Evolutionary conservation across 176 grass and related monocot species (phyloP).

Genomic region (Chrysopogon serrulatus): DNA sequence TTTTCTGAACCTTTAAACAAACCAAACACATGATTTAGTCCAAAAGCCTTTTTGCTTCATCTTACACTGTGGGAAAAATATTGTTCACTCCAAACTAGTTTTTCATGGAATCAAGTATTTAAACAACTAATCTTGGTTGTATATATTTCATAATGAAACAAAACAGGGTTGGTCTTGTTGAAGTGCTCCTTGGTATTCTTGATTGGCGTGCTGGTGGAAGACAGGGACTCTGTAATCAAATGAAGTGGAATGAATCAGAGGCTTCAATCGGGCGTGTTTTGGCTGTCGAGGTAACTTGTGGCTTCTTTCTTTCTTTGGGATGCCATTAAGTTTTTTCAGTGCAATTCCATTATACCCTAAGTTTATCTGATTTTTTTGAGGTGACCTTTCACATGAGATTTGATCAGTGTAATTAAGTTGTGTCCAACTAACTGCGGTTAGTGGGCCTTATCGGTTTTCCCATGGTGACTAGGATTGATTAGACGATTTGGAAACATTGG

Average conservation of each 20-base stretch:
- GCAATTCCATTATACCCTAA: constrained; percentile 18
- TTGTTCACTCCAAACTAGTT: background rate
- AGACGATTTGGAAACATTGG: too few relatives aligned
- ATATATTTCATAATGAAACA: constrained; percentile 25
- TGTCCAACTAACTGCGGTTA: background rate
- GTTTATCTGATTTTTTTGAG: background rate
- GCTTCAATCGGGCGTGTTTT: constrained; percentile 95
- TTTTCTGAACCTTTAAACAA: background rate
- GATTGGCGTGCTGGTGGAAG: constrained; percentile 98
- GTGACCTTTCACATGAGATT: constrained; percentile 2
- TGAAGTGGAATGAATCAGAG: constrained; percentile 99
- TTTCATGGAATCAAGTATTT: constrained; percentile 3
- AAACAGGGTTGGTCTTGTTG: constrained; percentile 88
- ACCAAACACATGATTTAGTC: background rate
- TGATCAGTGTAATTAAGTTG: background rate
- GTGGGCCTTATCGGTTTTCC: background rate
- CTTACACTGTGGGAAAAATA: background rate
- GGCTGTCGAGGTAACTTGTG: constrained; percentile 79
- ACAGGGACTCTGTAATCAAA: constrained; percentile 82
- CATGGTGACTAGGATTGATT: too few relatives aligned
- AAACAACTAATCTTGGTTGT: background rate
- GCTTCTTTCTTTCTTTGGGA: background rate
- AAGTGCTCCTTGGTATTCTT: constrained; percentile 93
- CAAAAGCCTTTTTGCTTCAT: constrained; percentile 7
- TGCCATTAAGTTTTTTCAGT: background rate